Base-by-base conservation (phyloP, 106 monocot genomes). In the Acanthochlamys bracteata region DNA sequence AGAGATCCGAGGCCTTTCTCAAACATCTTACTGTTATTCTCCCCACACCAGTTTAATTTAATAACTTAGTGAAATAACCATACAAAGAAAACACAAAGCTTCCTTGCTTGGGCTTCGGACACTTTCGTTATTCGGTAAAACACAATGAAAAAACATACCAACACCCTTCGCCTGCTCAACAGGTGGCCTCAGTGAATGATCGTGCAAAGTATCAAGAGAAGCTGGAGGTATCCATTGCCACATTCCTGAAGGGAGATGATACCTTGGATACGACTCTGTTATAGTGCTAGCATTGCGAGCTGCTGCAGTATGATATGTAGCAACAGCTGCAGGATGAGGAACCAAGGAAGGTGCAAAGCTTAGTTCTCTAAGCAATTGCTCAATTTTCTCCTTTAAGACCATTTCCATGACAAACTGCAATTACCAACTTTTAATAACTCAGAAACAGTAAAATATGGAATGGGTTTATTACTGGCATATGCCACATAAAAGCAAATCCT, bases 211-310 rank as follows among this genome's bases (percentile, higher is more conserved):
- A 60, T 93, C 92, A 13, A 84, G 58, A 46, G 71, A 67, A 23
- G 88, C 65, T 3, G 79, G 77, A 7, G 88, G 88, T 53, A 88
- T 70, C 92, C 92, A 93, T 62, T 82, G 92, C 92, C 92, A 93
- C 68, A 85, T 77, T 12, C 78, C 67, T 6, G 68, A 40, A 19
- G 83, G 83, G 22, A 66, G 45, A 6, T 77, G n/a, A 25, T 77
- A 84, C 51, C 14, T 78, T 12, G 80, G 41, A 64, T 78, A 79
- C 51, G 90, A 24, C 3, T 76, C 16, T 8, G 71, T 42, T 56
- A 86, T 91, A 57, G 24, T 19, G 66, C 27, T 27, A 40, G 60
- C n/a, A 0, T 60, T 45, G 20, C 58, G 55, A 39, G 71, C 39
- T 24, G 79, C 55, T 27, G 79, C 47, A 27, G 69, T 21, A 57